A percentile compares a stretch with the other conserved stretches of the same genome.
Evolutionary conservation across 2,329 filamentous ascomycete species (phyloP).

Genomic region (Nectriaceae sp.): DNA sequence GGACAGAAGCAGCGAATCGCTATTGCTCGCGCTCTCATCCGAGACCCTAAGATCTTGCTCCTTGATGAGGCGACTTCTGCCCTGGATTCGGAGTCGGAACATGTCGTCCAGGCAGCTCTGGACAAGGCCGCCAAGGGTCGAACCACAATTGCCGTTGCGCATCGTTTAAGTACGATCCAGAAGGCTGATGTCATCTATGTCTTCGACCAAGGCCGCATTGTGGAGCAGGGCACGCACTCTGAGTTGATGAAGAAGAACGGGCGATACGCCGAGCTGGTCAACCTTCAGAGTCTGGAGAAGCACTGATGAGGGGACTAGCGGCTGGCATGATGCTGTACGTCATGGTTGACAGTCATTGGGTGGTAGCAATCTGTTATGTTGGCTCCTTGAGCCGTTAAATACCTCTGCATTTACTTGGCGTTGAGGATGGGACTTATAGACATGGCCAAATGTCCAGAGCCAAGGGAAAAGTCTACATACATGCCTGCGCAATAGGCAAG

Average conservation of each 20-base stretch:
- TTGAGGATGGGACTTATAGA: neutral
- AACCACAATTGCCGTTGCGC: conserved; percentile 92
- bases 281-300: conserved; percentile 76
- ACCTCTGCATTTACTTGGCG: neutral
- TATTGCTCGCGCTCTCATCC: conserved; percentile 86
- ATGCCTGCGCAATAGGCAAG: neutral
- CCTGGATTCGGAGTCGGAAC: conserved; percentile 75
- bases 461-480: neutral
- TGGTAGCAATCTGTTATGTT: neutral
- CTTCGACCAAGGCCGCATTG: conserved; percentile 86
- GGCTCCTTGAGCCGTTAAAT: neutral
- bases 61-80: conserved; percentile 82
- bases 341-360: neutral
- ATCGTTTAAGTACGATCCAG: conserved; percentile 89
- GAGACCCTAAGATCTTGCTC: conserved; percentile 85
- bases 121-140: conserved; percentile 81
- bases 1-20: conserved; percentile 95
- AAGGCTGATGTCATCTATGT: conserved; percentile 95
- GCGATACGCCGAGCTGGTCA: conserved; percentile 77
- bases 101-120: conserved; percentile 78
- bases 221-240: conserved; percentile 79
- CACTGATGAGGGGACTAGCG: conserved; percentile 32
- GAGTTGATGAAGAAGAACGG: conserved; percentile 72
- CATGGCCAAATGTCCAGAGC: neutral
- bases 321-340: neutral